Evolutionary conservation across 208 protist species (phyloP), one percentile per base, ranked within the genome.

Genomic region (Leishmania arabica): DNA sequence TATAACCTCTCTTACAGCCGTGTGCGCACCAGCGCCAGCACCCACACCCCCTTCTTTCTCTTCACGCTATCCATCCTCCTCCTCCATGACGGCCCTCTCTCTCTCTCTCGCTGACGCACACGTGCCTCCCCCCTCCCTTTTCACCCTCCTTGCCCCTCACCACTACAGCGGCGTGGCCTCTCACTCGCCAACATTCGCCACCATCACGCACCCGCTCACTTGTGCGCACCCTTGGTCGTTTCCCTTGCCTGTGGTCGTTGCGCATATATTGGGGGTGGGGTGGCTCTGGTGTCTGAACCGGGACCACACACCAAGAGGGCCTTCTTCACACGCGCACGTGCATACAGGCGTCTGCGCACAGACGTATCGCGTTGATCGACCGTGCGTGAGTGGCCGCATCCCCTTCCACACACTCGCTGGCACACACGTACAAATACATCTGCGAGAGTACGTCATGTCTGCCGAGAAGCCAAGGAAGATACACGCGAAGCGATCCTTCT

Each of bases 401-500:
- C 9, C 11, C 9, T 31, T 31, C 21, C 11, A 2, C 51, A 19
- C 51, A 9, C 54, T 34, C n/a, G 1, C 34, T 11, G 7, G 37
- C 49, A 45, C 72, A 42, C 4, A 21, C 21, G 19, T 66, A 19
- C n/a, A 31, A 24, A 76, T n/a, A n/a, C n/a, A 37, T 15, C 17
- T 31, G 3, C 42, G 37, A 72, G 37, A 1, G 7, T 72, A 19
- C 37, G n/a, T 17, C 73, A 77, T 77, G 73, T 49, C 73, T 1
- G 54, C 53, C 2, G 54, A 77, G 73, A 45, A 66, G 37, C 31
- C 34, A 17, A 49, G 45, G 24, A 65, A 24, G 17, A 42, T 85
- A 11, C 72, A 75, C 21, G 70, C 80, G 27, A 77, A 79, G 65
- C 81, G 81, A 68, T 85, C 82, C 53, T 85, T 85, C 56, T 34